These are phyloP conservation scores for Penicillium argentinense DNA, from an alignment of 495 filamentous ascomycete species.

Conservation along the genomic window DNA sequence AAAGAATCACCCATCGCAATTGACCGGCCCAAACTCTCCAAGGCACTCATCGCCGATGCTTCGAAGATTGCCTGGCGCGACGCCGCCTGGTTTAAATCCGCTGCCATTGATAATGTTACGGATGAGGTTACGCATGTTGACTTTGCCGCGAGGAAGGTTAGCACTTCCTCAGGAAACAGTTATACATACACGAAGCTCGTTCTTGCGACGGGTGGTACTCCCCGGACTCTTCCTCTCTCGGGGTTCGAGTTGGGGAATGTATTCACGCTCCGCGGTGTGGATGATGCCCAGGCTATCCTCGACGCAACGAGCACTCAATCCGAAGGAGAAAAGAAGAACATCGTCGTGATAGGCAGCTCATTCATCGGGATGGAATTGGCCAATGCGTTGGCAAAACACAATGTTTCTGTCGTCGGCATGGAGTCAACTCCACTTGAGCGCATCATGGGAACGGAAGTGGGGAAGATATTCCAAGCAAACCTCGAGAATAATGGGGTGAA, in stretches of 20 bases:
- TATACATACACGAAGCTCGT: slow-evolving; percentile 84
- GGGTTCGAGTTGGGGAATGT: slow-evolving; percentile 88
- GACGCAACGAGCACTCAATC: slow-evolving; percentile 48
- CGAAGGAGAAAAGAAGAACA: slow-evolving; percentile 74
- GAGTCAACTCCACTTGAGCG: slow-evolving; percentile 83
- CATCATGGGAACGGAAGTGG: slow-evolving; percentile 80
- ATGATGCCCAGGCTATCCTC: slow-evolving; percentile 73
- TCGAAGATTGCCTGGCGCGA: slow-evolving; percentile 74
- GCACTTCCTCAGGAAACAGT: slow-evolving; percentile 68
- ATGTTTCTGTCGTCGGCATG: slow-evolving; percentile 91
- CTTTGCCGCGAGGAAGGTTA: slow-evolving; percentile 68
- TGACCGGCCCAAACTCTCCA: slow-evolving; percentile 94
- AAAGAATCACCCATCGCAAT: slow-evolving; percentile 81
- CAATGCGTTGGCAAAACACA: slow-evolving; percentile 72
- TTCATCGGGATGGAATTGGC: slow-evolving; percentile 98
- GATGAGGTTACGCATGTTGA: slow-evolving; percentile 78
- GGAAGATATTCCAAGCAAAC: slow-evolving; percentile 70
- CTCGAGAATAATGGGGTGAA: slow-evolving; percentile 85
- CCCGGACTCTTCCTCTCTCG: slow-evolving; percentile 72
- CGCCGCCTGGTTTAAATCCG: slow-evolving; percentile 72
- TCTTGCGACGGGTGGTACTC: slow-evolving; percentile 80
- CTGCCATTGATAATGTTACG: slow-evolving; percentile 67
- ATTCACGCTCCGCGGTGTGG: slow-evolving; percentile 74
- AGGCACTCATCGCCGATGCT: slow-evolving; percentile 83
- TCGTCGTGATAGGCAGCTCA: slow-evolving; percentile 85